Conservation (phyloP, 2,329 filamentous ascomycete genomes). For the Paecilomyces niveus region DNA sequence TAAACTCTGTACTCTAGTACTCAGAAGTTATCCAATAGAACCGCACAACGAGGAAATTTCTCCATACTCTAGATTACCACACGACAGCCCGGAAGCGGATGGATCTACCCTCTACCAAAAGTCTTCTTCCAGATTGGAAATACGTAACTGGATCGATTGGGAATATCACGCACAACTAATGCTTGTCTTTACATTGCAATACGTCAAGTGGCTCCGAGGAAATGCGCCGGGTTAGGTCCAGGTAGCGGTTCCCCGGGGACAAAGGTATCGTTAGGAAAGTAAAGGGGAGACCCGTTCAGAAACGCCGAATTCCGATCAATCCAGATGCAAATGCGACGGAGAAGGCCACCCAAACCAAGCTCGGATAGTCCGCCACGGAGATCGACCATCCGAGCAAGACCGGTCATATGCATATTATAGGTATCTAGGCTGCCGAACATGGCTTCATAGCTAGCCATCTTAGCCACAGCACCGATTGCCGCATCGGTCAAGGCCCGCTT, state of each 20-base stretch:
- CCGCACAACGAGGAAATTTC: not conserved
- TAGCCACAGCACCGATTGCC: conserved; percentile 42
- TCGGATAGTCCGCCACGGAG: conserved; percentile 38
- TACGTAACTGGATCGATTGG: not conserved
- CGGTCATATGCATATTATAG: conserved; percentile 44
- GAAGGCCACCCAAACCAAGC: conserved; percentile 40
- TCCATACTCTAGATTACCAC: not conserved
- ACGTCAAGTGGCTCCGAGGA: conserved; percentile 19
- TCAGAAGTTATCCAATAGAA: not conserved
- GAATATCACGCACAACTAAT: not conserved
- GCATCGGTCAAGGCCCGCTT: conserved; percentile 31
- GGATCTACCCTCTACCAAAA: not conserved
- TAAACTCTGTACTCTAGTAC: not conserved
- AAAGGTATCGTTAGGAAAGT: conserved; percentile 26
- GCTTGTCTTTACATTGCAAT: not conserved
- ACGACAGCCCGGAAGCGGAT: not conserved
- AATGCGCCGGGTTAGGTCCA: conserved; percentile 28
- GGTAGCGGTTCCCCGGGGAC: conserved; percentile 13
- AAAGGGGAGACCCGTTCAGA: conserved; percentile 24
- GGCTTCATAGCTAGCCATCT: conserved; percentile 49
- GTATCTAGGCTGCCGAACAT: conserved; percentile 38
- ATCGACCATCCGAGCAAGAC: conserved; percentile 36
- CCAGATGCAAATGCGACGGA: conserved; percentile 43
- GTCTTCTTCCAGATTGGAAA: no score
- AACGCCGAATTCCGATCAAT: conserved; percentile 40